phyloP scores from a whole-genome alignment of 768 basidiomycete species.

The Xanthoconium stramineum region DNA sequence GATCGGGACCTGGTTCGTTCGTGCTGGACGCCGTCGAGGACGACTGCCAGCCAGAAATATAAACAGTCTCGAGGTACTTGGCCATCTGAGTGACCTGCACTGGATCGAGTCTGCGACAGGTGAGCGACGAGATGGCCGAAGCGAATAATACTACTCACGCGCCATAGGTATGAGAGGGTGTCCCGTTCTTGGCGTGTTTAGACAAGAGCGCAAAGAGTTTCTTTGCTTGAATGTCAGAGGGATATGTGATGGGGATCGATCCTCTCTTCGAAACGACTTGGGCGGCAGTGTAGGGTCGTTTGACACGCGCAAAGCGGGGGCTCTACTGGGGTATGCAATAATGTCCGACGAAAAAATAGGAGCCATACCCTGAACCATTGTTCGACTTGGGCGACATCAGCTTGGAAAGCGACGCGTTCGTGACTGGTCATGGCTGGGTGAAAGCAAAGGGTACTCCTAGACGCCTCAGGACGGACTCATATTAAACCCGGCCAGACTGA shows the following conservation, averaged over 20 bases:
- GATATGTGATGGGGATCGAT: constrained; percentile 79
- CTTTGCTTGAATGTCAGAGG: constrained; percentile 80
- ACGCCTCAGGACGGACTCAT: constrained; percentile 23
- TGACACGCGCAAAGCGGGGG: constrained; percentile 83
- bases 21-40: constrained; percentile 92
- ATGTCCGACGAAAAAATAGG: constrained; percentile 6
- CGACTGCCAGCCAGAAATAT: constrained; percentile 95
- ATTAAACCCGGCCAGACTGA: constrained; percentile 12
- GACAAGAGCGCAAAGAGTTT: constrained; percentile 79
- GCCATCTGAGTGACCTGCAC: constrained; percentile 99
- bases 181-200: constrained; percentile 71
- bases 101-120: constrained; percentile 78
- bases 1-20: constrained; percentile 97
- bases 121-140: constrained; percentile 23
- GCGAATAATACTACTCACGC: constrained; percentile 58
- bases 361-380: constrained; percentile 84
- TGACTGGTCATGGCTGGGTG: constrained; percentile 46
- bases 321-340: constrained; percentile 43
- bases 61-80: constrained; percentile 96
- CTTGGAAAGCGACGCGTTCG: constrained; percentile 68
- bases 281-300: constrained; percentile 87
- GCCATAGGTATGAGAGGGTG: constrained; percentile 95
- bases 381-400: constrained; percentile 84
- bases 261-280: constrained; percentile 95
- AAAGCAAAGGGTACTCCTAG: constrained; percentile 8